phyloP scores from a whole-genome alignment of 306 rosid genomes.

The Mimosa pudica region DNA sequence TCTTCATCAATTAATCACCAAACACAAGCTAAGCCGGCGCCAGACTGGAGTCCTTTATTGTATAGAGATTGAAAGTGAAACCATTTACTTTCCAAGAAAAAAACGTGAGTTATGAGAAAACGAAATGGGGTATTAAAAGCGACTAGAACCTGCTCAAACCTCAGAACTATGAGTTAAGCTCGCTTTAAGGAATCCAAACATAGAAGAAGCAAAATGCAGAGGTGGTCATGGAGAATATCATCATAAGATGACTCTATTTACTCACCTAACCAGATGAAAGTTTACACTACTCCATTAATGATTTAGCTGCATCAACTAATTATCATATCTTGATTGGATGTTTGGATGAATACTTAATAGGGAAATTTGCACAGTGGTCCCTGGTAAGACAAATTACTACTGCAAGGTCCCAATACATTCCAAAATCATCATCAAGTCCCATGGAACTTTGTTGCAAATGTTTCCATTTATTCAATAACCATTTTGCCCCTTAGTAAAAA shows the following conservation, averaged over 20 bases:
- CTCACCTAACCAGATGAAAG: slow-evolving; percentile 14
- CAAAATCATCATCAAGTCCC: no score
- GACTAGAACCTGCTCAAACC: background rate
- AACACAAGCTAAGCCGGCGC: no score
- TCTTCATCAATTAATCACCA: background rate
- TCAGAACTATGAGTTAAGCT: no score
- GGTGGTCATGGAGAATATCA: slow-evolving; percentile 1
- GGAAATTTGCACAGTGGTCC: no score
- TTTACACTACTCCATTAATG: background rate
- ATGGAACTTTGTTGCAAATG: no score
- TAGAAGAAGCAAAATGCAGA: slow-evolving; percentile 4
- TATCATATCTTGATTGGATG: background rate
- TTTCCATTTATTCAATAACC: no score
- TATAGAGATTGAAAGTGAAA: background rate
- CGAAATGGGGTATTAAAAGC: slow-evolving; percentile 1
- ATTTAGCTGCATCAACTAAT: slow-evolving; percentile 4
- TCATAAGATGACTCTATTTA: background rate
- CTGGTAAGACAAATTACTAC: no score
- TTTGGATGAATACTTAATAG: no score
- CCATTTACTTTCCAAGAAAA: background rate
- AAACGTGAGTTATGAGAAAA: background rate
- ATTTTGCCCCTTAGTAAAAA: no score
- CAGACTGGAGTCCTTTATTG: background rate
- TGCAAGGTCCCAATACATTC: no score
- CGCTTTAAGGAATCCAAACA: background rate